Conservation (phyloP, 2,329 filamentous ascomycete species). For the Ceratocystis lukuohia region DNA sequence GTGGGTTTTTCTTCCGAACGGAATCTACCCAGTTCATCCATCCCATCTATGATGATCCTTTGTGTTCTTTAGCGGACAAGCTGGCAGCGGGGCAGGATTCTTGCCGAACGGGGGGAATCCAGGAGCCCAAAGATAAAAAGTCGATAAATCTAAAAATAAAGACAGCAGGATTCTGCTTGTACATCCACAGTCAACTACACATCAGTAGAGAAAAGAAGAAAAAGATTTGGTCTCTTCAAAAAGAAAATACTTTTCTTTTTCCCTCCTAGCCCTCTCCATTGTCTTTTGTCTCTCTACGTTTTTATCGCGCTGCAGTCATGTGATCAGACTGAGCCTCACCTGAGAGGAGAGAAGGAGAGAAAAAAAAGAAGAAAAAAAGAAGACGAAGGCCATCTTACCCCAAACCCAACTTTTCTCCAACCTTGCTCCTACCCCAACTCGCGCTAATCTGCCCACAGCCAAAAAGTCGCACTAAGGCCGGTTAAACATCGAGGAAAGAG, state of each 20-base stretch:
- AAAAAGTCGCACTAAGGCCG: neutral
- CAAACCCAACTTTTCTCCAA: neutral
- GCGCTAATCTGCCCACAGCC: too few relatives aligned
- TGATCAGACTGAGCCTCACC: neutral
- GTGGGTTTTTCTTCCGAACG: neutral
- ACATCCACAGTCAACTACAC: neutral
- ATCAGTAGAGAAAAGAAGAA: neutral
- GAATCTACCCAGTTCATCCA: neutral
- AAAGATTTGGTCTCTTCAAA: neutral
- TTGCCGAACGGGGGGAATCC: neutral
- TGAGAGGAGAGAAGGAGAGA: neutral
- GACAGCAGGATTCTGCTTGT: neutral
- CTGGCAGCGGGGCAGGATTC: constrained; percentile 4
- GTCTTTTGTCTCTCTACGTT: neutral
- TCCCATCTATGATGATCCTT: constrained; percentile 5
- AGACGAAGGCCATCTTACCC: neutral
- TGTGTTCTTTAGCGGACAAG: neutral
- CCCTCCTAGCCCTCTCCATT: neutral
- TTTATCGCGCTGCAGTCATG: neutral
- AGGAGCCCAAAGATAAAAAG: neutral
- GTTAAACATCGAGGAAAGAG: neutral
- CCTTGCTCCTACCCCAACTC: neutral
- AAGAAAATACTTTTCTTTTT: neutral
- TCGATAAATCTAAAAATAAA: neutral
- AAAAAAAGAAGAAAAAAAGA: neutral